These are phyloP conservation scores for Hordeum vulgare DNA, from an alignment of 176 grass and related monocot species.

Conservation along the genomic window MorexV3_pseudomolecules_assembly NC_058518.1:409906349-409906848, in stretches of 20 bases:
- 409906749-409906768: conserved; percentile 15
- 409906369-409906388: conserved; percentile 65
- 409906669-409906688: conserved; percentile 31
- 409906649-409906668: conserved; percentile 17
- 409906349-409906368: conserved; percentile 38
- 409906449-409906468: conserved; percentile 73
- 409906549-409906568: conserved; percentile 60
- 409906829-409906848: conserved; percentile 30
- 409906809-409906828: conserved; percentile 8
- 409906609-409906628: conserved; percentile 63
- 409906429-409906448: conserved; percentile 53
- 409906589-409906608: conserved; percentile 45
- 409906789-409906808: neutral
- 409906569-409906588: conserved; percentile 58
- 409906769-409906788: neutral
- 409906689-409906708: conserved; percentile 4
- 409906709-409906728: conserved; percentile 10
- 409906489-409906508: conserved; percentile 78
- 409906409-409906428: conserved; percentile 42
- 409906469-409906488: conserved; percentile 83
- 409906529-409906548: conserved; percentile 49
- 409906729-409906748: conserved; percentile 16
- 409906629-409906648: conserved; percentile 16
- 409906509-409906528: conserved; percentile 37
- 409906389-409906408: conserved; percentile 49